A percentile compares a stretch with the other conserved stretches of the same genome.
These are phyloP conservation scores for Sporothrix inflata DNA, from an alignment of 2,329 filamentous ascomycete genomes.

Conservation along the genomic window DNA sequence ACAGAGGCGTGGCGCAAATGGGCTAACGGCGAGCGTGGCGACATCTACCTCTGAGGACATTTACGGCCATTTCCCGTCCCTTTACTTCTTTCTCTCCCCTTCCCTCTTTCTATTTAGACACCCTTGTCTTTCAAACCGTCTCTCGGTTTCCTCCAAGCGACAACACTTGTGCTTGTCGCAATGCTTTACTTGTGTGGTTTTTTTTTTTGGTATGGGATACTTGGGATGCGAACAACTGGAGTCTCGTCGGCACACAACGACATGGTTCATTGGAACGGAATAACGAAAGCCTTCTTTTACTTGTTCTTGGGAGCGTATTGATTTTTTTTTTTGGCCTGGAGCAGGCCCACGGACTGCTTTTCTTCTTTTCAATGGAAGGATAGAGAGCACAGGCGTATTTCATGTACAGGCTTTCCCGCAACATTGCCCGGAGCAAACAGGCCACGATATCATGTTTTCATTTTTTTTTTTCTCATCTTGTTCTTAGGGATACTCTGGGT, in stretches of 20 bases:
- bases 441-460: constrained; percentile 14
- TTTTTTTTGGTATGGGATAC: neutral
- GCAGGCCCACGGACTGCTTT: neutral
- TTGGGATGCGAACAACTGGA: constrained; percentile 3
- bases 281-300: neutral
- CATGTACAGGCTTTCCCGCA: constrained; percentile 13
- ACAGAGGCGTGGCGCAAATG: constrained; percentile 85
- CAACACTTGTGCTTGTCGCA: neutral
- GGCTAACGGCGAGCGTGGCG: constrained; percentile 84
- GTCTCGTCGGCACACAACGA: neutral
- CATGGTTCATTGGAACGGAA: neutral
- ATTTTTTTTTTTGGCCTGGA: neutral
- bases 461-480: neutral
- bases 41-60: constrained; percentile 71
- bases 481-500: neutral
- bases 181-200: neutral
- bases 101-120: neutral
- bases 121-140: neutral
- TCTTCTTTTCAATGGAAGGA: neutral
- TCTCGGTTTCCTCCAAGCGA: neutral
- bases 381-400: constrained; percentile 18
- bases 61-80: no score
- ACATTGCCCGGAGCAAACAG: constrained; percentile 14
- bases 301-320: neutral
- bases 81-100: neutral